These are phyloP conservation scores for Neostapfia colusana DNA, from an alignment of 176 grass and related monocot genomes.

Conservation along the genomic window DNA sequence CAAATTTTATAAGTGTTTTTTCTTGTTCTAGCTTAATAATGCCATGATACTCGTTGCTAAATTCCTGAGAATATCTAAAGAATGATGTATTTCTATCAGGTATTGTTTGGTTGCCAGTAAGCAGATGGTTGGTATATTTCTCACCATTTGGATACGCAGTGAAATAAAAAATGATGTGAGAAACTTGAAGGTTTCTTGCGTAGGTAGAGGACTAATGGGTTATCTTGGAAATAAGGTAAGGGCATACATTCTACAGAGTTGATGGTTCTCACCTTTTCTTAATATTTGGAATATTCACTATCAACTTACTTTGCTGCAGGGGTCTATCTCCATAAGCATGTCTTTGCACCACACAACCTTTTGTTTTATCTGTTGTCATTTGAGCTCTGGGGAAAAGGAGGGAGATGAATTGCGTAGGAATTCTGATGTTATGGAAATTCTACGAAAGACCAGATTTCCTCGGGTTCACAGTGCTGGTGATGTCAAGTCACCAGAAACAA, in stretches of 20 bases:
- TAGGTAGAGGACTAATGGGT: conserved; percentile 95
- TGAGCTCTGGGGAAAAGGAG: conserved; percentile 95
- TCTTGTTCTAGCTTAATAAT: background rate
- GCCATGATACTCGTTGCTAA: background rate
- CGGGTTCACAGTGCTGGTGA: conserved; percentile 44
- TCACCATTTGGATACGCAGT: conserved; percentile 78
- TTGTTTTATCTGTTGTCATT: conserved; percentile 89
- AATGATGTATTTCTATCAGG: conserved; percentile 40
- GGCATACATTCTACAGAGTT: background rate
- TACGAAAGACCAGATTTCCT: conserved; percentile 91
- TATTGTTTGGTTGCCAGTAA: conserved; percentile 97
- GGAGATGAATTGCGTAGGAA: conserved; percentile 90
- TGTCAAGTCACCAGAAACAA: conserved; percentile 79
- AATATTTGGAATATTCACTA: background rate
- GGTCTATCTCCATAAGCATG: conserved; percentile 99
- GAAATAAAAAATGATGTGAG: conserved; percentile 87
- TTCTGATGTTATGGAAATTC: conserved; percentile 81
- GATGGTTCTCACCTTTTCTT: no score
- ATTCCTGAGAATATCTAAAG: conserved; percentile 25
- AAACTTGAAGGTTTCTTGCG: conserved; percentile 94
- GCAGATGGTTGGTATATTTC: conserved; percentile 99
- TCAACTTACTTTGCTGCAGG: conserved; percentile 51
- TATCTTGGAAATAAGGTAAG: conserved; percentile 99
- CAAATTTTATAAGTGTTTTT: background rate
- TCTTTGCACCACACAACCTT: conserved; percentile 83